Evolutionary conservation across 495 filamentous ascomycete species (phyloP).

Genomic region (Usnea hakonensis): DNA sequence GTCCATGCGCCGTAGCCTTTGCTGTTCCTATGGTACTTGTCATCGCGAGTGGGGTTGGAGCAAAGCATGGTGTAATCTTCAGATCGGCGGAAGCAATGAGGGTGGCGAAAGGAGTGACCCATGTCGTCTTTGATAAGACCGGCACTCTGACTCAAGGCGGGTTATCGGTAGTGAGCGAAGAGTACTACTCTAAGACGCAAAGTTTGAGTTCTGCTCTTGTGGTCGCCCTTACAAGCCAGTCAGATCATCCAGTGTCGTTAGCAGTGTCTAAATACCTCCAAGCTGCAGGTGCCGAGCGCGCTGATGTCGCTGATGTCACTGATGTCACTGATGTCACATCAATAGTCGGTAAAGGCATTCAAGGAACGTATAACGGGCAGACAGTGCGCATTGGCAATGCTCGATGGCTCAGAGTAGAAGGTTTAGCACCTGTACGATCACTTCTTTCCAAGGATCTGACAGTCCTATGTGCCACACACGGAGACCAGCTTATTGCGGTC

Average conservation of each 20-base stretch:
- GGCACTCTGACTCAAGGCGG: conserved; percentile 64
- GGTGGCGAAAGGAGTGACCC: conserved; percentile 49
- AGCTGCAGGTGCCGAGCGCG: conserved; percentile 21
- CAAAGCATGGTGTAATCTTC: conserved; percentile 61
- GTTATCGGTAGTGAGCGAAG: conserved; percentile 41
- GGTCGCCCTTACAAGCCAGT: conserved; percentile 43
- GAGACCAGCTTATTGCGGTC: conserved; percentile 42
- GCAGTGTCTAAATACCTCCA: conserved; percentile 48
- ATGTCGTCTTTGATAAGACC: conserved; percentile 81
- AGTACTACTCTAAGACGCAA: conserved; percentile 19
- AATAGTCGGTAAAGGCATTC: conserved; percentile 40
- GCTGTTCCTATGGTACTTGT: conserved; percentile 78
- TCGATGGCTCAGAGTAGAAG: conserved; percentile 46
- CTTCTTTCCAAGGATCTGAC: conserved; percentile 45
- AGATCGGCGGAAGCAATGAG: conserved; percentile 61
- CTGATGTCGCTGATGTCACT: not conserved
- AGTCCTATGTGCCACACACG: conserved; percentile 54
- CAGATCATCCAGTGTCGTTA: conserved; percentile 62
- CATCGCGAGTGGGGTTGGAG: conserved; percentile 59
- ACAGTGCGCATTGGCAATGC: conserved; percentile 54
- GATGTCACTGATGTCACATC: not conserved
- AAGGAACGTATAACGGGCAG: conserved; percentile 24
- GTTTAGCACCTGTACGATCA: conserved; percentile 35
- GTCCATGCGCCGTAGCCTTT: conserved; percentile 75
- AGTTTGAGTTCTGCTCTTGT: conserved; percentile 29